Evolutionary conservation across 441 rosid genomes (phyloP).

Genomic region (Breynia disticha): DNA sequence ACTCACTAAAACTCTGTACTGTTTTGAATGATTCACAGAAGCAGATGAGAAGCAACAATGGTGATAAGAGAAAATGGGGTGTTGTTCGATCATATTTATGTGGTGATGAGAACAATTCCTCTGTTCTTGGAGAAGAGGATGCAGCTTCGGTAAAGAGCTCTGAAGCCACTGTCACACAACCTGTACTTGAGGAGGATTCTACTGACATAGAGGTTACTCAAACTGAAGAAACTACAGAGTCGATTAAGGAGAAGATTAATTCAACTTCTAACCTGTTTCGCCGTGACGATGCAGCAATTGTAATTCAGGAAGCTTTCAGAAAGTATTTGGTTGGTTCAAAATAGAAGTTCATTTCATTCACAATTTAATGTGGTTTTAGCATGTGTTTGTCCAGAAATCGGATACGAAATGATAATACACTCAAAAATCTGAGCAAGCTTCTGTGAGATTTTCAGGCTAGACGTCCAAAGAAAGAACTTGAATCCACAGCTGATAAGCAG

Average conservation of each 20-base stretch:
- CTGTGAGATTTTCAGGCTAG: conserved; percentile 28
- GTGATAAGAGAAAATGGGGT: conserved; percentile 55
- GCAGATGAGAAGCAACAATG: conserved; percentile 37
- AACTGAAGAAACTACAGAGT: conserved; percentile 22
- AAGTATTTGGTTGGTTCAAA: conserved; percentile 37
- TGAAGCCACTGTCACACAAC: conserved; percentile 40
- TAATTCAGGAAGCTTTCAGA: conserved; percentile 70
- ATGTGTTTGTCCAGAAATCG: too few species aligned
- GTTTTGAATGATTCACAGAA: background rate
- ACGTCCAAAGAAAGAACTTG: conserved; percentile 18
- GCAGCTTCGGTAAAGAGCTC: conserved; percentile 62
- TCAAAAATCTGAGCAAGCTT: too few species aligned
- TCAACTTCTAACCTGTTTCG: conserved; percentile 39
- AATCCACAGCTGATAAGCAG: conserved; percentile 15
- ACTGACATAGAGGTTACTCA: conserved; percentile 17
- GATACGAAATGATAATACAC: too few species aligned
- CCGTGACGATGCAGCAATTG: conserved; percentile 64
- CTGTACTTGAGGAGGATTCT: conserved; percentile 18
- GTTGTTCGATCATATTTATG: conserved; percentile 59
- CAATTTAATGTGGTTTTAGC: background rate
- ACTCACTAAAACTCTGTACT: background rate
- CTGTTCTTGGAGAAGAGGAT: conserved; percentile 65
- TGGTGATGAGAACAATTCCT: conserved; percentile 52
- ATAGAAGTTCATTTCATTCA: background rate
- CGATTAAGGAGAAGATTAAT: conserved; percentile 23